These are phyloP conservation scores for Aspergillus ustus DNA, from an alignment of 2,329 filamentous ascomycete genomes.

Conservation along the genomic window DNA sequence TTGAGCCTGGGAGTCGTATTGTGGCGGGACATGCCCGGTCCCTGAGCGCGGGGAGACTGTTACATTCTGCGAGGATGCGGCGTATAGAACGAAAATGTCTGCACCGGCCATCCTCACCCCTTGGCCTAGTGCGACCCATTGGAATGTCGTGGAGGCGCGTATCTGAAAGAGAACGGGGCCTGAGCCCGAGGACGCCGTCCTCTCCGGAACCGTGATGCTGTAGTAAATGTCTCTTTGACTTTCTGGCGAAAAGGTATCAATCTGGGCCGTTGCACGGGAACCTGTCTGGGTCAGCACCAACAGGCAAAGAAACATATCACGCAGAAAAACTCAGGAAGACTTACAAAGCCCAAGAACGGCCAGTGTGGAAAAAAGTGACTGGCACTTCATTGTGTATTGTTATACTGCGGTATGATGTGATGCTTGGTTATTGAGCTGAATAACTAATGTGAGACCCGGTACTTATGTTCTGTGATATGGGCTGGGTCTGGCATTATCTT, in stretches of 20 bases:
- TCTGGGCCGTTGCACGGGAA: slow-evolving; percentile 15
- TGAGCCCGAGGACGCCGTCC: slow-evolving; percentile 52
- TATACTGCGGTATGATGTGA: background rate
- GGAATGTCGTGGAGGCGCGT: slow-evolving; percentile 42
- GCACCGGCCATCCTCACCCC: slow-evolving; percentile 60
- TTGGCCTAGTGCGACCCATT: slow-evolving; percentile 64
- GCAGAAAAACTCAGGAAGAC: background rate
- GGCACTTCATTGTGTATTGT: slow-evolving; percentile 3
- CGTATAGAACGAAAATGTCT: slow-evolving; percentile 68
- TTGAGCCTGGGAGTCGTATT: slow-evolving; percentile 49
- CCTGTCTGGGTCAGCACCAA: slow-evolving; percentile 2
- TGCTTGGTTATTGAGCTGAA: background rate
- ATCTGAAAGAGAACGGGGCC: slow-evolving; percentile 68
- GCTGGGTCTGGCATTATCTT: background rate
- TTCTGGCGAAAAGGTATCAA: slow-evolving; percentile 25
- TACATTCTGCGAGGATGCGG: slow-evolving; percentile 56
- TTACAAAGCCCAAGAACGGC: slow-evolving; percentile 10
- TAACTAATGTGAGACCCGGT: background rate
- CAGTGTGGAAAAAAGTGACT: background rate
- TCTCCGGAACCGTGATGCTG: slow-evolving; percentile 59
- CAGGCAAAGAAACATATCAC: background rate
- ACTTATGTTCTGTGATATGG: background rate
- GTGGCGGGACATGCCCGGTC: slow-evolving; percentile 54
- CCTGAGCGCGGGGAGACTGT: slow-evolving; percentile 64
- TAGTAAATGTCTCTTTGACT: slow-evolving; percentile 41